Evolutionary conservation across 495 filamentous ascomycete species (phyloP).

Genomic region (Penicillium pulvis): DNA sequence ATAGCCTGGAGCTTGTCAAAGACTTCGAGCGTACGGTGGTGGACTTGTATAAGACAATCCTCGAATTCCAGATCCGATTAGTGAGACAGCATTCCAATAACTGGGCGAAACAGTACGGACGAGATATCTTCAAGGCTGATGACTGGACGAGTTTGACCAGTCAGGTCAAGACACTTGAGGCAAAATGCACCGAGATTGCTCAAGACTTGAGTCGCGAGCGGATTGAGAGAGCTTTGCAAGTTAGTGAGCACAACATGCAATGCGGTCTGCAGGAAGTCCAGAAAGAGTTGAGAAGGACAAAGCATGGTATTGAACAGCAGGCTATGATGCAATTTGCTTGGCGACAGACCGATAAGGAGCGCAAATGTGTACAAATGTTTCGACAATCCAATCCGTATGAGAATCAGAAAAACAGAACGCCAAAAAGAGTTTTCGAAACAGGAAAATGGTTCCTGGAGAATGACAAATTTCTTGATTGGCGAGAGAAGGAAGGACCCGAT

Average conservation of each 20-base stretch:
- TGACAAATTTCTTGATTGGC: constrained; percentile 10
- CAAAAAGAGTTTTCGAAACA: constrained; percentile 8
- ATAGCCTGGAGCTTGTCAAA: constrained; percentile 9
- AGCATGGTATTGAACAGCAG: constrained; percentile 8
- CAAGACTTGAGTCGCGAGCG: constrained; percentile 11
- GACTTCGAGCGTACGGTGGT: constrained; percentile 8
- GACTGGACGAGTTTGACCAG: constrained; percentile 7
- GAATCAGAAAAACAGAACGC: constrained; percentile 11
- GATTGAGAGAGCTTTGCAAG: constrained; percentile 10
- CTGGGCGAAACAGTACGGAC: constrained; percentile 10
- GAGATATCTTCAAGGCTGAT: constrained; percentile 11
- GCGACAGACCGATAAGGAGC: constrained; percentile 12
- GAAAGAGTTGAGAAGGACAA: constrained; percentile 8
- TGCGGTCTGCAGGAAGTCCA: constrained; percentile 7
- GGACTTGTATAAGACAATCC: constrained; percentile 9
- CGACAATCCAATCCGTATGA: constrained; percentile 14
- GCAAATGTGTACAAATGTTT: constrained; percentile 12
- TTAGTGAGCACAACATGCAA: constrained; percentile 8
- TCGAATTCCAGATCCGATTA: constrained; percentile 10
- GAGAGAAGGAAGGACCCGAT: constrained; percentile 6
- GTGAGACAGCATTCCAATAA: constrained; percentile 9
- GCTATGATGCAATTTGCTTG: constrained; percentile 11
- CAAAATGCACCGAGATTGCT: constrained; percentile 11
- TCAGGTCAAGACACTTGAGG: constrained; percentile 8
- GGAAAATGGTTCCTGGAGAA: constrained; percentile 31